Evolutionary conservation across 768 basidiomycete genomes (phyloP), one percentile per base, ranked within the genome.

Genomic region (Tricholoma furcatifolium): DNA sequence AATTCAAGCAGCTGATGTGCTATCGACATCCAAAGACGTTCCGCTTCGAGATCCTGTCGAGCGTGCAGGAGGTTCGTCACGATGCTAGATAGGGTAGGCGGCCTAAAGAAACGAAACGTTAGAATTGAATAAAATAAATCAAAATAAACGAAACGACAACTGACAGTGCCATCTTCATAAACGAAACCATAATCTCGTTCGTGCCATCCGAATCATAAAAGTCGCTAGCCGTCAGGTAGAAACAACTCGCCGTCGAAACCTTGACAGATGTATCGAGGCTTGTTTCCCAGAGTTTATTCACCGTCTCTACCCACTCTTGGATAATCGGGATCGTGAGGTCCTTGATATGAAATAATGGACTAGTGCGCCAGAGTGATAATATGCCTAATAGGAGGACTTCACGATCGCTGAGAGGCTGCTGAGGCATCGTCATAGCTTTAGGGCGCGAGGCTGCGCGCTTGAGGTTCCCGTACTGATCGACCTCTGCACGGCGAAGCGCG

Each of bases 321-420:
- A 78, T 65, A 9, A 80, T 74, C 2, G 67, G 64, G 2, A 70
- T 60, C 1, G 67, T 68, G 30, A 80, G 64, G 6, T 74, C 75
- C 23, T 74, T 71, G 50, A 82, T 68, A 54, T 80, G 81, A 69
- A 87, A 88, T 21, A 69, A 56, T 0, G 79, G 74, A 42, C 78
- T 75, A 1, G 75, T 64, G 17, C 88, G 79, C 84, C 85, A 91
- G 27, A 92, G 70, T 0, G 87, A 76, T 8, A 90, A 69, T n/a
- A 90, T 76, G 4, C 80, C 81, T 2, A 91, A 72, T 9, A 89
- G 68, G 8, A 93, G 74, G 14, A 90, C 73, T 57, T 93, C 91
- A 36, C 81, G 74, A 56, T 91, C 88, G 0, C 77, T 71, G 3
- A 90, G 70, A 2, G 83, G 79, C 63, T 88, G 85, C 0, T 68